Evolutionary conservation across 2,329 filamentous ascomycete genomes (phyloP).

Genomic region (Calycina herbarum): DNA sequence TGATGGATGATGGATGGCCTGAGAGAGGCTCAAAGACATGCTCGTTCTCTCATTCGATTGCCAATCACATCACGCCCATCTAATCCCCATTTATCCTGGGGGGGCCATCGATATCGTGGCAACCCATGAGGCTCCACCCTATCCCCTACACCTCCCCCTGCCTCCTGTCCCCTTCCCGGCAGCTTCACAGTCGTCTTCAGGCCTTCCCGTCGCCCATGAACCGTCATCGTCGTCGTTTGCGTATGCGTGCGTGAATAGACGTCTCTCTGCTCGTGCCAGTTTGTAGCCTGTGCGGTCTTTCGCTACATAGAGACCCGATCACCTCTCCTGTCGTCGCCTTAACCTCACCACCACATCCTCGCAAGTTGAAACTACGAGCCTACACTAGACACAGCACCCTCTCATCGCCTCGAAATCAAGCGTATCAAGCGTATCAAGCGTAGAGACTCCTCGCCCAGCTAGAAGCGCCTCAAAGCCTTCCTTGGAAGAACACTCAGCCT

Average conservation of each 20-base stretch:
- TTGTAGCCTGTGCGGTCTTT: not conserved
- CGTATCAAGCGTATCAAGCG: not conserved
- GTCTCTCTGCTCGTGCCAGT: not conserved
- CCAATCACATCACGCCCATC: not conserved
- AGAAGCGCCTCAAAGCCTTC: no score
- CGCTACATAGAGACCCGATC: not conserved
- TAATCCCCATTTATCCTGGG: not conserved
- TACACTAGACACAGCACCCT: not conserved
- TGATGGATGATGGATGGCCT: no score
- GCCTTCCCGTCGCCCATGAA: not conserved
- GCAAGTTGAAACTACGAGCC: not conserved
- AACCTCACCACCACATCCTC: not conserved
- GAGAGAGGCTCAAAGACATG: not conserved
- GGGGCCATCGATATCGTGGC: slow-evolving; percentile 3
- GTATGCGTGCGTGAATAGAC: not conserved
- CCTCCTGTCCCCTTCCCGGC: not conserved
- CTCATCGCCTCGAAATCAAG: not conserved
- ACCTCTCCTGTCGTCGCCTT: not conserved
- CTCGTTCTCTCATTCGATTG: slow-evolving; percentile 3
- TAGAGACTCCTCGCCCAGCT: not conserved
- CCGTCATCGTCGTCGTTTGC: slow-evolving; percentile 1
- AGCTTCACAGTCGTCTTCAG: not conserved
- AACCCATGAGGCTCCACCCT: not conserved
- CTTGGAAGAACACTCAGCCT: no score
- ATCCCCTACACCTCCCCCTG: not conserved